Percentiles rank a stretch among this genome's conserved stretches.
phyloP scores from a whole-genome alignment of 2,329 filamentous ascomycete species.

The Beauveria asiatica region DNA sequence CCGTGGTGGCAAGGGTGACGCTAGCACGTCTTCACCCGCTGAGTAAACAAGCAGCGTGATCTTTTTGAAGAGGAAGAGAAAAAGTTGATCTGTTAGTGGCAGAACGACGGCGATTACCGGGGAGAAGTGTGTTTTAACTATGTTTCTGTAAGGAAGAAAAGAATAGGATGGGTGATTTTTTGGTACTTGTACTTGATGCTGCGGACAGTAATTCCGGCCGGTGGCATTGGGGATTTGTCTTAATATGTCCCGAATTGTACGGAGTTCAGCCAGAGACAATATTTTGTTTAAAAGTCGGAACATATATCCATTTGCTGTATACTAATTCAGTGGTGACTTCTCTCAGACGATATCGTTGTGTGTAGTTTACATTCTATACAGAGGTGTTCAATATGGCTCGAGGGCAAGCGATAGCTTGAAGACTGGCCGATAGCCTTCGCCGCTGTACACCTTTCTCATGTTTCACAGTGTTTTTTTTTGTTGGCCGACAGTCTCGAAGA shows the following conservation, averaged over 20 bases:
- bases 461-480: not conserved
- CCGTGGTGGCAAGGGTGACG: constrained; percentile 50
- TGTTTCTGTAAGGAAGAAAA: constrained; percentile 3
- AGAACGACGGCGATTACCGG: not conserved
- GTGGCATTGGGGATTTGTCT: constrained; percentile 11
- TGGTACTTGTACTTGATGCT: constrained; percentile 12
- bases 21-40: constrained; percentile 43
- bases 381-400: not conserved
- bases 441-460: not conserved
- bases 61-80: not conserved
- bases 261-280: constrained; percentile 12
- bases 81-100: constrained; percentile 1
- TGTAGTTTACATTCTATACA: constrained; percentile 7
- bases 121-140: not conserved
- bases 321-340: not conserved
- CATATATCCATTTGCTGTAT: constrained; percentile 1
- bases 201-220: not conserved
- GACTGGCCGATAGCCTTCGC: not conserved
- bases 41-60: constrained; percentile 19
- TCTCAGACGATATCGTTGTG: not conserved
- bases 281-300: constrained; percentile 11
- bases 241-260: constrained; percentile 9
- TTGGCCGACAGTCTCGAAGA: not conserved
- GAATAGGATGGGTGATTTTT: constrained; percentile 8
- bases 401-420: not conserved